These are phyloP conservation scores for Ascoidea asiatica DNA, from an alignment of 805 yeast species.

Conservation along the genomic window DNA sequence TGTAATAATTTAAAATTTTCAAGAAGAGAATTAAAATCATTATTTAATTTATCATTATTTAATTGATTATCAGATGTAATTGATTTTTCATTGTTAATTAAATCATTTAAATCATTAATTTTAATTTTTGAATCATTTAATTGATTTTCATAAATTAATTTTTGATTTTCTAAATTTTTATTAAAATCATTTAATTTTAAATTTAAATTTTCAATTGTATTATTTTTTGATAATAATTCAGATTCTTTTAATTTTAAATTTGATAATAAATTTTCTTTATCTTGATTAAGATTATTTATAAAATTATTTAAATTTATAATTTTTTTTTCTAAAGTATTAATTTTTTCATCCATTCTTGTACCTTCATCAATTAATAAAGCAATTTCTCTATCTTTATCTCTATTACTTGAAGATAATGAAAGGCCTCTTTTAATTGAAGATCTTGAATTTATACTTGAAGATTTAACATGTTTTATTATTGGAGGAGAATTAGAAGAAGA, in stretches of 20 bases:
- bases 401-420: constrained; percentile 13
- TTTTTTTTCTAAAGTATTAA: constrained; percentile 23
- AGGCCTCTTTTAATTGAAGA: constrained; percentile 9
- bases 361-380: constrained; percentile 31
- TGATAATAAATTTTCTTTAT: constrained; percentile 1
- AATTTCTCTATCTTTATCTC: constrained; percentile 28
- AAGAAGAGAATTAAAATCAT: constrained; percentile 6
- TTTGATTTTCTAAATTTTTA: constrained; percentile 8
- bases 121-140: constrained; percentile 6
- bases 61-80: no score
- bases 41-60: constrained; percentile 5
- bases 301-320: constrained; percentile 7
- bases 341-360: constrained; percentile 32
- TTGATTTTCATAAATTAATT: constrained; percentile 2
- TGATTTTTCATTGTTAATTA: no score
- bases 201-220: constrained; percentile 3
- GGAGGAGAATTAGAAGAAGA: not conserved
- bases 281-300: constrained; percentile 5
- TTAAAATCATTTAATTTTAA: constrained; percentile 4
- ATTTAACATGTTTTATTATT: not conserved
- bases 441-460: not conserved
- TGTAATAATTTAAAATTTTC: constrained; percentile 9
- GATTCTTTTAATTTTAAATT: not conserved
- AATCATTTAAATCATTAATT: no score
- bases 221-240: not conserved